phyloP scores from a whole-genome alignment of 768 basidiomycete genomes.

The Boletus tomentosulus region DNA sequence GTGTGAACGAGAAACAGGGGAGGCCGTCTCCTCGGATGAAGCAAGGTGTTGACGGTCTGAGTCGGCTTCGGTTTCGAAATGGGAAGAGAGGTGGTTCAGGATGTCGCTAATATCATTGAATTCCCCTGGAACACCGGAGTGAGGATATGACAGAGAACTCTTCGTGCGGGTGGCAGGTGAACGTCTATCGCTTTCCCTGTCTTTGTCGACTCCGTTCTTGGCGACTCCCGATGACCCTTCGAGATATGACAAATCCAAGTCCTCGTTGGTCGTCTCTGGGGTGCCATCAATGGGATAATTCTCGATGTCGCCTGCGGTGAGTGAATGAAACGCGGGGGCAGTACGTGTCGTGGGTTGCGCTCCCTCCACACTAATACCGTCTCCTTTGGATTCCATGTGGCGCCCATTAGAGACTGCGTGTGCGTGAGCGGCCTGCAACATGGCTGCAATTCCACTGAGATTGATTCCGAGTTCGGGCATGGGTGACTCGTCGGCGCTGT shows the following conservation, averaged over 20 bases:
- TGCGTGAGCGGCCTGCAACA: constrained; percentile 73
- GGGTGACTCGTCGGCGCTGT: constrained; percentile 13
- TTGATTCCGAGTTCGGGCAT: constrained; percentile 47
- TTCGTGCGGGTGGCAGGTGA: constrained; percentile 27
- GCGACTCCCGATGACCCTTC: constrained; percentile 27
- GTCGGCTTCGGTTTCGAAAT: constrained; percentile 58
- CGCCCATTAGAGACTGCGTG: constrained; percentile 49
- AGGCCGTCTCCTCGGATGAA: constrained; percentile 28
- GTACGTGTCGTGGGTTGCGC: constrained; percentile 55
- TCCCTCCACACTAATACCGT: constrained; percentile 43
- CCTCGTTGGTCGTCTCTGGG: constrained; percentile 42
- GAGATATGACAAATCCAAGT: constrained; percentile 53
- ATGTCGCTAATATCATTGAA: constrained; percentile 77
- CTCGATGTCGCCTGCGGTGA: constrained; percentile 48
- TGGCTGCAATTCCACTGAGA: constrained; percentile 67
- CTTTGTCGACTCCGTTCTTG: constrained; percentile 31
- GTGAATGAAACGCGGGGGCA: constrained; percentile 75
- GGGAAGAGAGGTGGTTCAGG: constrained; percentile 64
- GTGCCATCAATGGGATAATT: constrained; percentile 16
- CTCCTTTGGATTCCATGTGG: constrained; percentile 43
- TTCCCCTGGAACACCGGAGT: constrained; percentile 51
- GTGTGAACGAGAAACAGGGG: constrained; percentile 30
- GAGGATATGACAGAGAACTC: constrained; percentile 37
- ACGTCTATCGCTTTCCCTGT: constrained; percentile 39
- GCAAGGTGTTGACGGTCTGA: constrained; percentile 39